These are phyloP conservation scores for Tephrocybe sp. DNA, from an alignment of 768 basidiomycete species.

Conservation along the genomic window DNA sequence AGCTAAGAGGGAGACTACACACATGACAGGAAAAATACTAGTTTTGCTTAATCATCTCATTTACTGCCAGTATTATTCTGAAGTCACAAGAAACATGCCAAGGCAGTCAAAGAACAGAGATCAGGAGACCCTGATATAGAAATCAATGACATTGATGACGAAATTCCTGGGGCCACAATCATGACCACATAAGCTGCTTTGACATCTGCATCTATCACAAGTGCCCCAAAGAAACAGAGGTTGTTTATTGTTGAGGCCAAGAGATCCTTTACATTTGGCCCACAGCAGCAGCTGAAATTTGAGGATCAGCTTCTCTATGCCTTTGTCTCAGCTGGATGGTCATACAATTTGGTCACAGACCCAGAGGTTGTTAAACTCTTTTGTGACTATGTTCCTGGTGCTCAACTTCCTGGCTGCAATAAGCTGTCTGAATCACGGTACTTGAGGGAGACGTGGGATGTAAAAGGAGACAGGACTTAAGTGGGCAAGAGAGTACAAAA, in stretches of 20 bases:
- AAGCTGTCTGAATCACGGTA: too few species aligned
- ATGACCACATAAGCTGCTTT: too few species aligned
- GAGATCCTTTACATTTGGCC: not conserved
- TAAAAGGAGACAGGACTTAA: too few species aligned
- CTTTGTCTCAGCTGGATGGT: conserved; percentile 7
- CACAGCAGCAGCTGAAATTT: conserved; percentile 3
- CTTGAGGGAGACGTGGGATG: too few species aligned
- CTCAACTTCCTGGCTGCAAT: not conserved
- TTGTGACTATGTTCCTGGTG: not conserved
- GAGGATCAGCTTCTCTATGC: conserved; percentile 12
- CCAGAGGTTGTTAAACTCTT: conserved; percentile 13
- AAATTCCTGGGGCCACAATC: too few species aligned
- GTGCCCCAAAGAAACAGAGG: not conserved
- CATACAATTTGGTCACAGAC: conserved; percentile 8
- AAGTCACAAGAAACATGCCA: not conserved
- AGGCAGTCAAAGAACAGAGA: not conserved
- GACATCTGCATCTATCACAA: not conserved
- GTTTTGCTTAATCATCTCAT: conserved; percentile 3
- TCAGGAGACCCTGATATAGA: not conserved
- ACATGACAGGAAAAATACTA: not conserved
- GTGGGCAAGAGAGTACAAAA: too few species aligned
- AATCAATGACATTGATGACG: not conserved
- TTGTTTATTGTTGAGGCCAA: not conserved
- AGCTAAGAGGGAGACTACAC: not conserved
- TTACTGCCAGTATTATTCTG: not conserved